Evolutionary conservation across 257 asterid species (phyloP).

Genomic region (Echites panduratus): DNA sequence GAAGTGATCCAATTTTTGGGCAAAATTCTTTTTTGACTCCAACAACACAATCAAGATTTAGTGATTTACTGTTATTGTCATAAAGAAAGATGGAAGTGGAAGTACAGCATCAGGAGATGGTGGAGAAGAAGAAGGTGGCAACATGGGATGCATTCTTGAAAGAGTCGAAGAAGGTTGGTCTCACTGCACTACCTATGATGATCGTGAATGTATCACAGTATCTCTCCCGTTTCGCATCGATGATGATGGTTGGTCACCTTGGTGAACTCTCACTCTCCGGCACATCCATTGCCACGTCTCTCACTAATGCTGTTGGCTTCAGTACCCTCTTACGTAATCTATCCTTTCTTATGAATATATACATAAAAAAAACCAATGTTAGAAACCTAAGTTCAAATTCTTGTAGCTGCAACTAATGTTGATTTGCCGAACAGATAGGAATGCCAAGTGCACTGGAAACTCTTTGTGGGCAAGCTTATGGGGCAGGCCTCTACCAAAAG

Average conservation of each 20-base stretch:
- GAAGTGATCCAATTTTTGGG: too few relatives aligned
- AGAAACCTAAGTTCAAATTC: not conserved
- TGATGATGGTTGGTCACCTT: slow-evolving; percentile 41
- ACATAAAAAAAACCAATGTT: not conserved
- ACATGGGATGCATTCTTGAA: slow-evolving; percentile 12
- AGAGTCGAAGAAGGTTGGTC: slow-evolving; percentile 22
- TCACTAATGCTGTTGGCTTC: slow-evolving; percentile 36
- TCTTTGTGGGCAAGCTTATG: slow-evolving; percentile 24
- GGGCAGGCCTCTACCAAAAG: slow-evolving; percentile 17
- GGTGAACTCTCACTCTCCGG: slow-evolving; percentile 31
- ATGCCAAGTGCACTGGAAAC: slow-evolving; percentile 23
- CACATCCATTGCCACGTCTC: slow-evolving; percentile 31
- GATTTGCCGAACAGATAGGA: slow-evolving; percentile 17
- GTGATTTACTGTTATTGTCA: too few relatives aligned
- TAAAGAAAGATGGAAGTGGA: slow-evolving; percentile 20
- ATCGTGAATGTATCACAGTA: slow-evolving; percentile 28
- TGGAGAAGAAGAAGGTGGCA: not conserved
- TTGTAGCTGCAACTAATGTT: not conserved
- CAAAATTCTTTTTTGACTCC: too few relatives aligned
- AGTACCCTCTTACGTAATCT: slow-evolving; percentile 28
- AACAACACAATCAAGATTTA: too few relatives aligned
- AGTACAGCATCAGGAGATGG: not conserved
- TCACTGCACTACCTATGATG: slow-evolving; percentile 32
- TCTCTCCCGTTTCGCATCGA: slow-evolving; percentile 22
- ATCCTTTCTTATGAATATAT: not conserved